phyloP scores from a whole-genome alignment of 2,329 filamentous ascomycete genomes.

The Aspergillus tubingensis region DNA sequence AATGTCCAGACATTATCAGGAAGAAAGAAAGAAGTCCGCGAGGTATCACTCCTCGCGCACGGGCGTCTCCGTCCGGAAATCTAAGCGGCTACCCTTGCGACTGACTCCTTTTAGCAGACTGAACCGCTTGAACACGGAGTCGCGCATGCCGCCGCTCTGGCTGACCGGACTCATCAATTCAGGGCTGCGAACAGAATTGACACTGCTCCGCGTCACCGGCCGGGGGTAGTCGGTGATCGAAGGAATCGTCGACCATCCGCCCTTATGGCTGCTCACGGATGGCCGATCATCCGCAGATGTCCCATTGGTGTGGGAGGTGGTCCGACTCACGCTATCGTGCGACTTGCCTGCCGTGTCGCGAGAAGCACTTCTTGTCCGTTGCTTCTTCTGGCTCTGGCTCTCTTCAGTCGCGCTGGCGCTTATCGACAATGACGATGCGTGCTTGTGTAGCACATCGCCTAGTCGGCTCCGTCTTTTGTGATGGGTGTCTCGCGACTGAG shows the following conservation, averaged over 20 bases:
- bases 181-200: constrained; percentile 18
- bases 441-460: constrained; percentile 37
- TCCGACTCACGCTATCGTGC: constrained; percentile 32
- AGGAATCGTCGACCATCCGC: constrained; percentile 39
- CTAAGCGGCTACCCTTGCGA: constrained; percentile 65
- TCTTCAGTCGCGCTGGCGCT: constrained; percentile 27
- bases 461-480: constrained; percentile 46
- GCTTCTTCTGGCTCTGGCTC: constrained; percentile 24
- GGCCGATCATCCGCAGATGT: constrained; percentile 22
- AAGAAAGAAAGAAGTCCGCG: constrained; percentile 19
- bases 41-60: constrained; percentile 41
- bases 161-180: constrained; percentile 23
- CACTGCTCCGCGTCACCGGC: constrained; percentile 35
- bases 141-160: constrained; percentile 48
- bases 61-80: constrained; percentile 38
- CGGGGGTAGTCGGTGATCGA: constrained; percentile 37
- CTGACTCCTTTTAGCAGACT: constrained; percentile 72
- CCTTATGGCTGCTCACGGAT: constrained; percentile 22
- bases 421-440: constrained; percentile 36
- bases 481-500: constrained; percentile 35
- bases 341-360: constrained; percentile 31
- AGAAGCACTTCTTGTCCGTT: constrained; percentile 30
- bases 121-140: constrained; percentile 73
- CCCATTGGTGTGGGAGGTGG: constrained; percentile 30
- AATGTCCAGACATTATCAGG: constrained; percentile 31